Evolutionary conservation across 208 protist genomes (phyloP).

Genomic region (Trypanosoma conorhini): DNA sequence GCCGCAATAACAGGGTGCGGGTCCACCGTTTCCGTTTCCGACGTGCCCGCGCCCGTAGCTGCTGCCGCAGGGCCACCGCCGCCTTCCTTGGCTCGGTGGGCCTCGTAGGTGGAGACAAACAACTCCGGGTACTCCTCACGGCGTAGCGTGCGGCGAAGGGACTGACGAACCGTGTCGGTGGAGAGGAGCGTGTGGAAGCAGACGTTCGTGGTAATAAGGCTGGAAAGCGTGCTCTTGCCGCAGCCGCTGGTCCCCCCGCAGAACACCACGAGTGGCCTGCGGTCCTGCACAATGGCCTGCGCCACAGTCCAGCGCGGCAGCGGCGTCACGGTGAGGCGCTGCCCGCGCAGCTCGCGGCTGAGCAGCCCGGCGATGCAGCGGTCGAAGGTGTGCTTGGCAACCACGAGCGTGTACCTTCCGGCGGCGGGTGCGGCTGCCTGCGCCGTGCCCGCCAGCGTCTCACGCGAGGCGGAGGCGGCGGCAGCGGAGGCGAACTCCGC

Average conservation of each 20-base stretch:
- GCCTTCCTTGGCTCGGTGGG: slow-evolving; percentile 26
- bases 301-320: slow-evolving; percentile 42
- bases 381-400: slow-evolving; percentile 21
- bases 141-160: slow-evolving; percentile 49
- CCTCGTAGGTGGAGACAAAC: slow-evolving; percentile 71
- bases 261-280: slow-evolving; percentile 79
- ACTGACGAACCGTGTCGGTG: slow-evolving; percentile 92
- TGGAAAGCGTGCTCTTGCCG: slow-evolving; percentile 91
- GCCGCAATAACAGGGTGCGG: slow-evolving; percentile 27
- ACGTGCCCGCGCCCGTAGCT: neutral
- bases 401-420: slow-evolving; percentile 17
- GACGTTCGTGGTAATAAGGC: slow-evolving; percentile 77
- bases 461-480: neutral
- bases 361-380: slow-evolving; percentile 21
- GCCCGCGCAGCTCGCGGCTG: slow-evolving; percentile 39
- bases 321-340: slow-evolving; percentile 42
- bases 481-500: slow-evolving; percentile 11
- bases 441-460: neutral
- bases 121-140: slow-evolving; percentile 44
- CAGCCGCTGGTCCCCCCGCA: slow-evolving; percentile 91
- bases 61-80: neutral
- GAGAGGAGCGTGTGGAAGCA: slow-evolving; percentile 85
- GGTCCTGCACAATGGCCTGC: slow-evolving; percentile 45
- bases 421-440: neutral
- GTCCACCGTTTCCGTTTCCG: slow-evolving; percentile 8